Conservation (phyloP, 1,284 basidiomycete species). For the Afroboletus lepidellus region DNA sequence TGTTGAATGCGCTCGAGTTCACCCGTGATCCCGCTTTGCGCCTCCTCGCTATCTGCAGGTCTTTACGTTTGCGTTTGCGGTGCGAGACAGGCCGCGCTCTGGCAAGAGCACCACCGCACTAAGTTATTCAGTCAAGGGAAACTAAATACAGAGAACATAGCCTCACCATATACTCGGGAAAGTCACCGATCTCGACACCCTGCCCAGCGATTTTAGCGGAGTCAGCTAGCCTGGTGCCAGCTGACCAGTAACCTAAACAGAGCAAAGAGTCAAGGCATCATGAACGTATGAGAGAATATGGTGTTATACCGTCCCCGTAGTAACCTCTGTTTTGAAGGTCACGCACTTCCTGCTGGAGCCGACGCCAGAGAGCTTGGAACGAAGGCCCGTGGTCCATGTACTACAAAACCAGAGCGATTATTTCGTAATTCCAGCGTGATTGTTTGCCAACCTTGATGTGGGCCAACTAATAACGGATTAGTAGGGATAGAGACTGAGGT, state of each 20-base stretch:
- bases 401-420: slow-evolving; percentile 36
- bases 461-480: slow-evolving; percentile 51
- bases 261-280: slow-evolving; percentile 10
- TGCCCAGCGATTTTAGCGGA: slow-evolving; percentile 52
- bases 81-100: slow-evolving; percentile 50
- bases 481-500: background rate
- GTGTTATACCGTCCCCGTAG: slow-evolving; percentile 67
- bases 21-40: slow-evolving; percentile 71
- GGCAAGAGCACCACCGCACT: slow-evolving; percentile 81
- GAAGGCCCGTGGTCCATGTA: slow-evolving; percentile 75
- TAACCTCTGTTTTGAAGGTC: slow-evolving; percentile 70
- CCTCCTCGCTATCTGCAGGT: slow-evolving; percentile 58
- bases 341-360: slow-evolving; percentile 61
- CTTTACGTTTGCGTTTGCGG: slow-evolving; percentile 50
- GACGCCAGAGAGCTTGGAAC: slow-evolving; percentile 72
- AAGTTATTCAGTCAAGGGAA: slow-evolving; percentile 5
- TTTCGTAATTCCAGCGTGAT: background rate
- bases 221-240: slow-evolving; percentile 65
- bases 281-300: background rate
- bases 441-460: slow-evolving; percentile 62
- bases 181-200: slow-evolving; percentile 50
- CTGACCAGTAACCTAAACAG: slow-evolving; percentile 71
- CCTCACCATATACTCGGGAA: slow-evolving; percentile 72
- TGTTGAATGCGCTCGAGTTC: slow-evolving; percentile 55
- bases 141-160: slow-evolving; percentile 1